A percentile compares a stretch with the other conserved stretches of the same genome.
These are phyloP conservation scores for Spiraea crenata DNA, from an alignment of 331 rosid genomes.

Conservation along the genomic window DNA sequence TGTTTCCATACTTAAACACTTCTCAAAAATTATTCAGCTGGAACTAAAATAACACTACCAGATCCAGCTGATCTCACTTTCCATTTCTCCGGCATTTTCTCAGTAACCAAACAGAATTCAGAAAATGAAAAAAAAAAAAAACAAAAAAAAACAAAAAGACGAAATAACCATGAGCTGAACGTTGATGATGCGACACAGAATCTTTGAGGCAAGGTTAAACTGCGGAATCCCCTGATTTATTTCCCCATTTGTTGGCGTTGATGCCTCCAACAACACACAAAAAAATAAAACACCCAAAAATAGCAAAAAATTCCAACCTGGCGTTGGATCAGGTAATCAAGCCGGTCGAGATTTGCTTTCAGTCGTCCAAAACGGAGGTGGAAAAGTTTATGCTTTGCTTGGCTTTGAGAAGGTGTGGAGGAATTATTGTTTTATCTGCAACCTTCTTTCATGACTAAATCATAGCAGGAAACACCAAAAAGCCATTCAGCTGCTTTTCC, in stretches of 20 bases:
- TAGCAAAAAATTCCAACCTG: constrained; percentile 9
- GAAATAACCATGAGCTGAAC: constrained; percentile 55
- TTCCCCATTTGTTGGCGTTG: constrained; percentile 78
- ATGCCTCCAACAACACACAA: constrained; percentile 64
- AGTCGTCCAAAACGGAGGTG: too few relatives aligned
- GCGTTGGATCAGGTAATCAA: too few relatives aligned
- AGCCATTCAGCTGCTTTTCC: too few relatives aligned
- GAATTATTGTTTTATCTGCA: too few relatives aligned
- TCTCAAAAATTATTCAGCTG: constrained; percentile 9
- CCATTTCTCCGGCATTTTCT: constrained; percentile 11
- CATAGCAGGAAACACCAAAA: too few relatives aligned
- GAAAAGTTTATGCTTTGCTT: too few relatives aligned
- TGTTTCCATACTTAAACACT: background rate
- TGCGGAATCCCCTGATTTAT: constrained; percentile 63
- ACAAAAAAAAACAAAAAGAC: too few relatives aligned
- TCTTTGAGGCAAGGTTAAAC: constrained; percentile 68
- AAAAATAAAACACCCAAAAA: constrained; percentile 14
- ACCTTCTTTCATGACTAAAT: too few relatives aligned
- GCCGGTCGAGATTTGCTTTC: too few relatives aligned
- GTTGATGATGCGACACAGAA: constrained; percentile 63
- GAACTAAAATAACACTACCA: background rate
- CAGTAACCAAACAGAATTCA: constrained; percentile 22
- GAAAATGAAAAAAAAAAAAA: background rate
- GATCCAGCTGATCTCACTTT: constrained; percentile 5
- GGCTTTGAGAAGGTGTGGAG: too few relatives aligned